A percentile compares a stretch with the other conserved stretches of the same genome.
Conservation (phyloP, 768 basidiomycete genomes). For the Strobilomyces echinocephalus region DNA sequence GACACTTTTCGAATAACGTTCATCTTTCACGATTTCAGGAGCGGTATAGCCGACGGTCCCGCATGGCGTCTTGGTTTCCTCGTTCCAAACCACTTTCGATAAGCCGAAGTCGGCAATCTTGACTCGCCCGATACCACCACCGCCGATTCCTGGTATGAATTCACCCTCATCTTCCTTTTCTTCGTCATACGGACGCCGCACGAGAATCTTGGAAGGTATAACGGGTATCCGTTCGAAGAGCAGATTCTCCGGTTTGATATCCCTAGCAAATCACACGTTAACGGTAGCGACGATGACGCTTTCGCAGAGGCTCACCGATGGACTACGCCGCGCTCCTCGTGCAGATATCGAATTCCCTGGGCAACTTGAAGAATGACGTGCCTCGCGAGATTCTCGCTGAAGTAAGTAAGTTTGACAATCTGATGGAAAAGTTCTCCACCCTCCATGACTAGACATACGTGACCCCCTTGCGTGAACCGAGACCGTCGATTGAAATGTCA, state of each 20-base stretch:
- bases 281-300: background rate
- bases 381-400: conserved; percentile 93
- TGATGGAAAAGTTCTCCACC: conserved; percentile 99
- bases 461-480: conserved; percentile 6
- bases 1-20: conserved; percentile 92
- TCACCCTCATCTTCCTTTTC: conserved; percentile 99
- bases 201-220: conserved; percentile 72
- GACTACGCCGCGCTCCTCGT: conserved; percentile 96
- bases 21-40: conserved; percentile 99
- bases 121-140: conserved; percentile 95
- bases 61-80: conserved; percentile 98
- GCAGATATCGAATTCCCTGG: conserved; percentile 88
- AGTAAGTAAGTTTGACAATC: conserved; percentile 98
- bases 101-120: conserved; percentile 99
- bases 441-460: conserved; percentile 76
- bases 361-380: conserved; percentile 97
- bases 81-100: conserved; percentile 97
- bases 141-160: conserved; percentile 86
- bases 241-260: conserved; percentile 98
- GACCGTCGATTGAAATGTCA: background rate
- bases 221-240: conserved; percentile 92
- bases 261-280: conserved; percentile 34
- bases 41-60: conserved; percentile 99
- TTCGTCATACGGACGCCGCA: conserved; percentile 88
- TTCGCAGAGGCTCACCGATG: conserved; percentile 55